A percentile compares a stretch with the other conserved stretches of the same genome.
These are phyloP conservation scores for Castanopsis chinensis DNA, from an alignment of 306 rosid genomes.

Conservation along the genomic window DNA sequence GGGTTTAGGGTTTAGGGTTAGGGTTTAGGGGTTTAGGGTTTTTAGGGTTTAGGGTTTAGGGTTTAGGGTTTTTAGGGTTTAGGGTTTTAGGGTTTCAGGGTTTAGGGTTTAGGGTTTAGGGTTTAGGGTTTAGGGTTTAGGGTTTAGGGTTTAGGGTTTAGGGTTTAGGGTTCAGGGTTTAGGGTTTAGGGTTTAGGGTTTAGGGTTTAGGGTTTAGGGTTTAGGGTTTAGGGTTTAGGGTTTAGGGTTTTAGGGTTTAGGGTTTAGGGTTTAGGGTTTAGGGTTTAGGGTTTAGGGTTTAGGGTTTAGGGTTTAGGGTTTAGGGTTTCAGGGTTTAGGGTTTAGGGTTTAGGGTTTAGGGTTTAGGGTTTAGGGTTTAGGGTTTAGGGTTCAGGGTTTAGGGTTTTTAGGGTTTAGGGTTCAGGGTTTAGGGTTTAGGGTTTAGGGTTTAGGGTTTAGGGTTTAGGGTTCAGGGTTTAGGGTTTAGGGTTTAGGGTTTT, in stretches of 20 bases:
- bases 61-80: too few species aligned
- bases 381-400: conserved; percentile 17
- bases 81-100: conserved; percentile 21
- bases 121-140: not conserved
- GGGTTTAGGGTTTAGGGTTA: not conserved
- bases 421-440: conserved; percentile 20
- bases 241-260: conserved; percentile 25
- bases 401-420: conserved; percentile 21
- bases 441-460: conserved; percentile 20
- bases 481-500: conserved; percentile 26
- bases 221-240: too few species aligned
- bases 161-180: conserved; percentile 23
- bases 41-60: too few species aligned
- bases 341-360: conserved; percentile 12
- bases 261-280: too few species aligned
- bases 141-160: conserved; percentile 17
- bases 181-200: conserved; percentile 23
- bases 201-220: conserved; percentile 23
- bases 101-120: conserved; percentile 11
- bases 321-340: conserved; percentile 20
- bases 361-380: conserved; percentile 17
- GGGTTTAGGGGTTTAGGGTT: conserved; percentile 9
- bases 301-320: conserved; percentile 9
- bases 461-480: conserved; percentile 23
- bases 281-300: too few species aligned